Base-by-base conservation (phyloP, 129 eudicot genomes). In the Logfia minima region DNA sequence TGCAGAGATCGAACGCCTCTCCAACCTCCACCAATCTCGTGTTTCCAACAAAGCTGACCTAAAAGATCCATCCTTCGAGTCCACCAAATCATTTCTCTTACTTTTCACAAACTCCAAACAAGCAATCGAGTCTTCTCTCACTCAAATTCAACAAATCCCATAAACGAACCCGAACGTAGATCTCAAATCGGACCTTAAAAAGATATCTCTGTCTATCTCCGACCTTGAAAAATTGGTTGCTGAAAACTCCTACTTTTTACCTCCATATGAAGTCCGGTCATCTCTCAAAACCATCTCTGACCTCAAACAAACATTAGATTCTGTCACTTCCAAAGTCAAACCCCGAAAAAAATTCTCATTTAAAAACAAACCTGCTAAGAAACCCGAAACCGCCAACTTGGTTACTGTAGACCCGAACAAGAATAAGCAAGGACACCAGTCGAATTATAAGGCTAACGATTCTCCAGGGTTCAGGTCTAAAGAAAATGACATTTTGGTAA, bases 321-420 rank as follows among this genome's bases (percentile, higher is more conserved):
- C 67, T 3, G 84, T 86, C 72, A 56, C 88, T 29, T 71, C 88
- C 18, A 69, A 77, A 71, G 87, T 93, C 76, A 77, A 77, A 75
- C 98, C 98, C 29, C 86, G 82, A 93, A 83, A 90, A 81, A 53
- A n/a, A n/a, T 93, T 90, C 85, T 86, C 96, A 0, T 90, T 88
- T 71, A 88, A 85, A 80, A 76, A 77, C 71, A 85, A 87, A 77
- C 67, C 84, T 2, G 26, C 86, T 18, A 91, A 81, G 66, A 79
- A 77, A 67, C 68, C 68, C 4, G 75, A 70, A 63, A n/a, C 16
- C 19, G 69, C 41, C 37, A 34, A 26, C 7, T 19, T 26, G 7
- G 52, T 26, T 32, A 83, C 31, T 34, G 53, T 28, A 23, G 58
- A 61, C 63, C 39, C 23, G 21, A 45, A 0, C 41, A 73, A 62